A percentile compares a stretch with the other conserved stretches of the same genome.
These are phyloP conservation scores for Tetrapisispora namnaoensis DNA, from an alignment of 805 yeast genomes.

Conservation along the genomic window DNA sequence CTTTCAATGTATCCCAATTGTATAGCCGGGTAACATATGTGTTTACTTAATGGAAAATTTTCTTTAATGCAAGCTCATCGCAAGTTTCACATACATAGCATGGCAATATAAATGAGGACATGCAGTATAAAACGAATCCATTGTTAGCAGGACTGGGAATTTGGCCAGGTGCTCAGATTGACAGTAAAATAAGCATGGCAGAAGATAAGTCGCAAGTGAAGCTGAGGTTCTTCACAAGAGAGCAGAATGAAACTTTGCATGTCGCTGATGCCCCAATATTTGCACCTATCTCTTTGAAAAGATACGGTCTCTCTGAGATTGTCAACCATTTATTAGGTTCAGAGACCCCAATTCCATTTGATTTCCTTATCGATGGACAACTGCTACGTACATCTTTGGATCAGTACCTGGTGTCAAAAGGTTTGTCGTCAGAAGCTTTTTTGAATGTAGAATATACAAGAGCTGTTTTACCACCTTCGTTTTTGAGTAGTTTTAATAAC, in stretches of 20 bases:
- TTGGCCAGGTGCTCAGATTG: too few species aligned
- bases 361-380: slow-evolving; percentile 80
- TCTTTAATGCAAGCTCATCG: slow-evolving; percentile 1
- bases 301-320: slow-evolving; percentile 90
- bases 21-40: neutral
- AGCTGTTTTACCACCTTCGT: slow-evolving; percentile 91
- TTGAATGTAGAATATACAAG: slow-evolving; percentile 81
- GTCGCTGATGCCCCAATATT: slow-evolving; percentile 70
- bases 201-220: slow-evolving; percentile 57
- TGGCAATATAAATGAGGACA: neutral
- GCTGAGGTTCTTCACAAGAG: slow-evolving; percentile 78
- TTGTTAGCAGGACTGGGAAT: too few species aligned
- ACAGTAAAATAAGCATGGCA: slow-evolving; percentile 1
- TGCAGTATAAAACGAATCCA: too few species aligned
- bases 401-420: slow-evolving; percentile 67
- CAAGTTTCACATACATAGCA: neutral
- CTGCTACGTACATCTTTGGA: slow-evolving; percentile 69
- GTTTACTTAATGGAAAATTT: neutral
- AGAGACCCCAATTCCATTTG: slow-evolving; percentile 76
- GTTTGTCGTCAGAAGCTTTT: slow-evolving; percentile 71
- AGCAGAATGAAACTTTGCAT: slow-evolving; percentile 60
- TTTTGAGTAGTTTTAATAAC: slow-evolving; percentile 74
- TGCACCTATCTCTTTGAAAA: slow-evolving; percentile 77
- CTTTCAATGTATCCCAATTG: too few species aligned
- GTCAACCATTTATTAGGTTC: slow-evolving; percentile 72